Percentiles rank a stretch among this genome's conserved stretches.
These are phyloP conservation scores for Globomyces pollinis-pini DNA, from an alignment of 192 early-diverging fungal species.

Conservation along the genomic window DNA sequence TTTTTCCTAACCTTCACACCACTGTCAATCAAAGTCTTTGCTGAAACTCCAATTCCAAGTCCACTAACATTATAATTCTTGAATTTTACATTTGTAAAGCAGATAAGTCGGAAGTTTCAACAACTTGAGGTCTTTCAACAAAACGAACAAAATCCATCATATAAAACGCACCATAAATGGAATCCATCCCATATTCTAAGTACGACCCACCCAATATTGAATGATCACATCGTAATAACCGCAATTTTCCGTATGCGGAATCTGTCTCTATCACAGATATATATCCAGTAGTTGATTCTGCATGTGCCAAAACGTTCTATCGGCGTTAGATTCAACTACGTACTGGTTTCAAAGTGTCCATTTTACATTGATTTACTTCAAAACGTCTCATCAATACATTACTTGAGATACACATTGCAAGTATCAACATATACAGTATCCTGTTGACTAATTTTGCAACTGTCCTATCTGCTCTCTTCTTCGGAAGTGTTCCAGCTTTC, in stretches of 20 bases:
- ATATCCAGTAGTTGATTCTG: slow-evolving; percentile 80
- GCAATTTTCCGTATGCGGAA: slow-evolving; percentile 44
- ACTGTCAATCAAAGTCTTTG: slow-evolving; percentile 51
- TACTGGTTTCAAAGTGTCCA: neutral
- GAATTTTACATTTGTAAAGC: slow-evolving; percentile 18
- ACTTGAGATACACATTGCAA: neutral
- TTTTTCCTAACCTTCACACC: too few species aligned
- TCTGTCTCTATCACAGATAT: slow-evolving; percentile 58
- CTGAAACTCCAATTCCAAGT: slow-evolving; percentile 73
- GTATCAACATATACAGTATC: neutral
- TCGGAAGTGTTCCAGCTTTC: neutral
- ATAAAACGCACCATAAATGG: slow-evolving; percentile 77
- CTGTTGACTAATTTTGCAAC: too few species aligned
- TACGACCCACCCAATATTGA: slow-evolving; percentile 83
- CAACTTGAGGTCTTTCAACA: slow-evolving; percentile 18
- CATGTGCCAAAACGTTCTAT: slow-evolving; percentile 48
- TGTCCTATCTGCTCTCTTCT: neutral
- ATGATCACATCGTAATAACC: slow-evolving; percentile 77
- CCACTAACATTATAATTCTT: slow-evolving; percentile 35
- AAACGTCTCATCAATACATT: neutral
- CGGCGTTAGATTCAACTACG: neutral
- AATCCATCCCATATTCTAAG: slow-evolving; percentile 48
- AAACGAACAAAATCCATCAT: slow-evolving; percentile 68
- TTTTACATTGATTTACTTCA: neutral
- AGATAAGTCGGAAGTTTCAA: neutral